Evolutionary conservation across 2,329 filamentous ascomycete species (phyloP).

Genomic region (Trichoderma sp.): DNA sequence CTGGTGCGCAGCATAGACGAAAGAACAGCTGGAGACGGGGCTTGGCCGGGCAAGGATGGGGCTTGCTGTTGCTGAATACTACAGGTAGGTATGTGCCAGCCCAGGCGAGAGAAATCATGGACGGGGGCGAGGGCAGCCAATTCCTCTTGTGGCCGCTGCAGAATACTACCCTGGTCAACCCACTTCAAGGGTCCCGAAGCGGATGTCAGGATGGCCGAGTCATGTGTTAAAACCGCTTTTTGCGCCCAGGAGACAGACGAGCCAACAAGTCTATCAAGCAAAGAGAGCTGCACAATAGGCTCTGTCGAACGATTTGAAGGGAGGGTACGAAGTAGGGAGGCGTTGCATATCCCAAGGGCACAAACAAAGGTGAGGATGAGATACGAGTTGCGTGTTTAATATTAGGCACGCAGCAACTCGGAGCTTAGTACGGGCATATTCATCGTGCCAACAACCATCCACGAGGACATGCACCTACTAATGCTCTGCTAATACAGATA

Average conservation of each 20-base stretch:
- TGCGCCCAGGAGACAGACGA: conserved; percentile 8
- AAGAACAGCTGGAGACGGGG: not conserved
- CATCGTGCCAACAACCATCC: not conserved
- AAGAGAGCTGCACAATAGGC: not conserved
- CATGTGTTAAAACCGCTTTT: conserved; percentile 16
- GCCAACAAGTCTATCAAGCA: not conserved
- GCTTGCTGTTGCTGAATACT: not conserved
- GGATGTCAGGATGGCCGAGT: conserved; percentile 11
- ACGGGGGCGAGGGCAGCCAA: not conserved
- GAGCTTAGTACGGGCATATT: not conserved
- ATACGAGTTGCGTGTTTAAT: not conserved
- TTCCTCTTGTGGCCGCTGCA: conserved; percentile 4
- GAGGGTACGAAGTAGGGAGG: not conserved
- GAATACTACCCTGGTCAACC: conserved; percentile 7
- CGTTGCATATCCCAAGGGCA: not conserved
- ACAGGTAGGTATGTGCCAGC: not conserved
- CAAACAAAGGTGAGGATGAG: not conserved
- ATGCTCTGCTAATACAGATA: not conserved
- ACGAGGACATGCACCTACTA: not conserved
- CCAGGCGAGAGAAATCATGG: conserved; percentile 1
- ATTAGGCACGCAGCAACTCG: not conserved
- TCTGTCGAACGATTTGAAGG: not conserved
- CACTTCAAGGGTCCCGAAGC: conserved; percentile 13
- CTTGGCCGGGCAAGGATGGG: not conserved
- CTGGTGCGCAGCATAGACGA: conserved; percentile 7